Percentiles rank a stretch among this genome's conserved stretches.
These are phyloP conservation scores for Alternaria arbusti DNA, from an alignment of 2,329 filamentous ascomycete genomes.

Conservation along the genomic window DNA sequence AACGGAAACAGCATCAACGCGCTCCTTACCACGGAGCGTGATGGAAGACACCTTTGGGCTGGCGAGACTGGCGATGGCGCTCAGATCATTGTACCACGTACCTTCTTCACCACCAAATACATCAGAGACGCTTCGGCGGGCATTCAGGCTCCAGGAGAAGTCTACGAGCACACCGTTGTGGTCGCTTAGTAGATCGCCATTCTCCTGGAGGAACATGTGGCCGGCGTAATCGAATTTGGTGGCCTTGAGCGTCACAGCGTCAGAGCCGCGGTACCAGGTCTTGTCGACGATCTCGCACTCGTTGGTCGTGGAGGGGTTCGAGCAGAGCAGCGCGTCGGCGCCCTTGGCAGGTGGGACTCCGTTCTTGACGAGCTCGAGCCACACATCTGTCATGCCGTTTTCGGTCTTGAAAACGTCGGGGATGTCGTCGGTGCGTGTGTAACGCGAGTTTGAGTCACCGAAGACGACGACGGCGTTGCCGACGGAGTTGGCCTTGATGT, in stretches of 20 bases:
- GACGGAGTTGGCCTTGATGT: conserved; percentile 62
- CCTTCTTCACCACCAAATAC: conserved; percentile 59
- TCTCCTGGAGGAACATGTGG: conserved; percentile 61
- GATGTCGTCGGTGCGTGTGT: conserved; percentile 63
- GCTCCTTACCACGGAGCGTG: conserved; percentile 55
- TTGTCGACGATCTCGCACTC: conserved; percentile 73
- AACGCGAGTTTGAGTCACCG: conserved; percentile 71
- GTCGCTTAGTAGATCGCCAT: conserved; percentile 66
- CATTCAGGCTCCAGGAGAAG: conserved; percentile 47
- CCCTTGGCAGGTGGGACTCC: conserved; percentile 30
- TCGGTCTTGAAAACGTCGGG: conserved; percentile 59
- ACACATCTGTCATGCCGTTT: conserved; percentile 64
- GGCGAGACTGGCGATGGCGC: conserved; percentile 43
- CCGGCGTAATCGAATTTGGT: conserved; percentile 63
- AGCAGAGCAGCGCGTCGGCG: conserved; percentile 54
- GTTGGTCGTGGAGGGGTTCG: conserved; percentile 61
- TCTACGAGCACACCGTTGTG: conserved; percentile 69
- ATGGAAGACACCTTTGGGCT: conserved; percentile 49
- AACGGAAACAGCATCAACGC: conserved; percentile 60
- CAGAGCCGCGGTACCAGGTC: conserved; percentile 64
- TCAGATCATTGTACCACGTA: conserved; percentile 64
- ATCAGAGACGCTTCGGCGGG: conserved; percentile 33
- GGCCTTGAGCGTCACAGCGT: conserved; percentile 56
- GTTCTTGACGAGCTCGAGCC: conserved; percentile 60
- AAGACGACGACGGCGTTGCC: conserved; percentile 69